Percentiles rank a stretch among this genome's conserved stretches.
These are phyloP conservation scores for Aspergillus floridensis DNA, from an alignment of 2,329 filamentous ascomycete genomes.

Conservation along the genomic window DNA sequence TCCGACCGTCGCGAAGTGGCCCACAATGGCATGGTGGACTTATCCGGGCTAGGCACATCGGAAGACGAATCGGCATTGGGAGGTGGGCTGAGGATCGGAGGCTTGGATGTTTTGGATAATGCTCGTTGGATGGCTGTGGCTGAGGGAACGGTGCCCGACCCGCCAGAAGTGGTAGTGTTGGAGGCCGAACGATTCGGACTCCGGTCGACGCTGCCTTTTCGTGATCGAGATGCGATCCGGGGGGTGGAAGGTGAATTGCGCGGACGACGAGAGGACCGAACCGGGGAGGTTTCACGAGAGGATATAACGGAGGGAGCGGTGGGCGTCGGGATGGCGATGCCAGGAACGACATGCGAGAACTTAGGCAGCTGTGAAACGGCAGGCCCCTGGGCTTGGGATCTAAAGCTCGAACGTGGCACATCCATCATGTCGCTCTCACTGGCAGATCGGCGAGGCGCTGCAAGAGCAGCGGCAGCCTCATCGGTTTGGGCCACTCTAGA, in stretches of 20 bases:
- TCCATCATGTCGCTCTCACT: slow-evolving; percentile 32
- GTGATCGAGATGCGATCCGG: slow-evolving; percentile 52
- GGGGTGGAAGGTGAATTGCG: slow-evolving; percentile 32
- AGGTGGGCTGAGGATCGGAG: slow-evolving; percentile 59
- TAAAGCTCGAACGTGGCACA: slow-evolving; percentile 26
- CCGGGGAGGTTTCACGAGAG: slow-evolving; percentile 51
- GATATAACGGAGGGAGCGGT: slow-evolving; percentile 46
- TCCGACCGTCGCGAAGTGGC: slow-evolving; percentile 30
- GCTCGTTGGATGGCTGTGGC: slow-evolving; percentile 64
- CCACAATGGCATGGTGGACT: slow-evolving; percentile 49
- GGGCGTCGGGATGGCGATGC: slow-evolving; percentile 35
- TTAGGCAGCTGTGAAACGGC: slow-evolving; percentile 34
- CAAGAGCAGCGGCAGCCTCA: slow-evolving; percentile 23
- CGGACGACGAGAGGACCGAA: slow-evolving; percentile 31
- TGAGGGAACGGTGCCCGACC: slow-evolving; percentile 50
- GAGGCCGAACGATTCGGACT: slow-evolving; percentile 58
- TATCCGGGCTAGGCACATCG: slow-evolving; percentile 64
- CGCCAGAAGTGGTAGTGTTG: slow-evolving; percentile 32
- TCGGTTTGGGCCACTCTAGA: slow-evolving; percentile 28
- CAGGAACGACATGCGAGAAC: slow-evolving; percentile 26
- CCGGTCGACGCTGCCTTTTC: slow-evolving; percentile 66
- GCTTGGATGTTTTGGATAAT: slow-evolving; percentile 66
- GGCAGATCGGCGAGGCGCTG: slow-evolving; percentile 25
- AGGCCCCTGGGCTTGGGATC: slow-evolving; percentile 25
- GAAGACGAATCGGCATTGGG: slow-evolving; percentile 59